Percentiles rank a stretch among this genome's conserved stretches.
These are phyloP conservation scores for Yarrowia osloensis DNA, from an alignment of 805 yeast genomes.

Conservation along the genomic window DNA sequence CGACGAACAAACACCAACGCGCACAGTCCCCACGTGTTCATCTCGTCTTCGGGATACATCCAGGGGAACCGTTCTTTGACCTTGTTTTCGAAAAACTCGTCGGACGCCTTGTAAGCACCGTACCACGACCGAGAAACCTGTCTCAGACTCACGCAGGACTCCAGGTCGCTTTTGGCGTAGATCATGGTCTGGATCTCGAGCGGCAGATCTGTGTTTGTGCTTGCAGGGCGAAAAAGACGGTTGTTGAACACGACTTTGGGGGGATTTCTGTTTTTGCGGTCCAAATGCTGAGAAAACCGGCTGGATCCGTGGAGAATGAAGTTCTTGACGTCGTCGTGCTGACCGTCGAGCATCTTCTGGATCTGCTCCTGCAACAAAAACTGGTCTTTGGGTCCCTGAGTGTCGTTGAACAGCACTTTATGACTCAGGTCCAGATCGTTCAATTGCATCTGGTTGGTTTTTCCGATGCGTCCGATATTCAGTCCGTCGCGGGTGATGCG, in stretches of 20 bases:
- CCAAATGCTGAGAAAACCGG: not conserved
- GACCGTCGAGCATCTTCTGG: not conserved
- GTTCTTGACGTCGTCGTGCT: not conserved
- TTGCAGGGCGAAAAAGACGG: not conserved
- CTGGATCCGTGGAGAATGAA: not conserved
- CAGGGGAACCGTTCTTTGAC: not conserved
- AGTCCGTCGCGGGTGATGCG: not conserved
- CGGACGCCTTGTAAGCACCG: not conserved
- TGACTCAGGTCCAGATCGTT: not conserved
- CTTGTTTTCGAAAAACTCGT: not conserved
- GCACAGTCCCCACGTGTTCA: not conserved
- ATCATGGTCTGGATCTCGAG: not conserved
- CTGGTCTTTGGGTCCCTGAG: not conserved
- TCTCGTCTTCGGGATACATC: not conserved
- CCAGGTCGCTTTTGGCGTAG: not conserved
- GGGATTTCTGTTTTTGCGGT: not conserved
- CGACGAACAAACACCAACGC: not conserved
- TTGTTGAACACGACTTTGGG: not conserved
- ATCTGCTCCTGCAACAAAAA: not conserved
- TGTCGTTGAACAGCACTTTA: not conserved
- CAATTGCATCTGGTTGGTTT: not conserved
- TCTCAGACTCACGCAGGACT: not conserved
- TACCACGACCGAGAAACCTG: not conserved
- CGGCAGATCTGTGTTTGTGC: not conserved
- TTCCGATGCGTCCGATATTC: not conserved